phyloP scores from a whole-genome alignment of 2,329 filamentous ascomycete genomes.

The Chaetomiaceae sp. region DNA sequence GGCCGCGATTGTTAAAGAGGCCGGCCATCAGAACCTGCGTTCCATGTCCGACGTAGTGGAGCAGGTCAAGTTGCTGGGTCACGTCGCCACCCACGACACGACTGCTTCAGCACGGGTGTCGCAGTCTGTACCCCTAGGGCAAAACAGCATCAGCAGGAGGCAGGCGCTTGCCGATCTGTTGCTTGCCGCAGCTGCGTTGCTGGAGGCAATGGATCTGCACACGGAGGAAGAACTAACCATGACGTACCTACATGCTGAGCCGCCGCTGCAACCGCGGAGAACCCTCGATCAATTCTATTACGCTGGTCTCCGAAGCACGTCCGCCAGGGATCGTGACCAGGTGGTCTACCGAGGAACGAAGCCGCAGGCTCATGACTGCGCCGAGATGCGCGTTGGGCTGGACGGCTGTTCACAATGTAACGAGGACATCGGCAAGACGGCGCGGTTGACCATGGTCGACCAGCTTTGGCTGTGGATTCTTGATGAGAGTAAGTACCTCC shows the following conservation, averaged over 20 bases:
- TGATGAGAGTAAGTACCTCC: conserved; percentile 20
- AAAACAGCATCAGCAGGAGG: background rate
- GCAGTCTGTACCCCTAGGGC: background rate
- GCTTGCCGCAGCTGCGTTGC: conserved; percentile 30
- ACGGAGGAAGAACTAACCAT: conserved; percentile 31
- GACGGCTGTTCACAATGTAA: conserved; percentile 26
- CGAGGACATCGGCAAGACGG: conserved; percentile 24
- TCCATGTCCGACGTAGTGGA: conserved; percentile 17
- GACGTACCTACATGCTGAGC: conserved; percentile 29
- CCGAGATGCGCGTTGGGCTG: conserved; percentile 8
- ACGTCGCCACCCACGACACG: conserved; percentile 10
- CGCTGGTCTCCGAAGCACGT: conserved; percentile 27
- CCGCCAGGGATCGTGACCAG: conserved; percentile 36
- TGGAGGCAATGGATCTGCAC: conserved; percentile 33
- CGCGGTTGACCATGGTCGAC: conserved; percentile 28
- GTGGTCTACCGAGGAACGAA: conserved; percentile 36
- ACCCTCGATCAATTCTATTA: conserved; percentile 42
- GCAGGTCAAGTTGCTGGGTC: conserved; percentile 15
- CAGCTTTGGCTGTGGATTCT: conserved; percentile 31
- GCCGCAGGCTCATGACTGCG: conserved; percentile 17
- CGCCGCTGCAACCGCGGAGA: conserved; percentile 37
- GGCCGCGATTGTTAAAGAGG: conserved; percentile 24
- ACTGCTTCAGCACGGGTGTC: background rate
- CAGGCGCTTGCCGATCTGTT: conserved; percentile 27
- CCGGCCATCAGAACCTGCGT: conserved; percentile 7